Percentiles rank a stretch among this genome's conserved stretches.
These are phyloP conservation scores for Pelargonium cotyledonis DNA, from an alignment of 441 rosid genomes.

Conservation along the genomic window DNA sequence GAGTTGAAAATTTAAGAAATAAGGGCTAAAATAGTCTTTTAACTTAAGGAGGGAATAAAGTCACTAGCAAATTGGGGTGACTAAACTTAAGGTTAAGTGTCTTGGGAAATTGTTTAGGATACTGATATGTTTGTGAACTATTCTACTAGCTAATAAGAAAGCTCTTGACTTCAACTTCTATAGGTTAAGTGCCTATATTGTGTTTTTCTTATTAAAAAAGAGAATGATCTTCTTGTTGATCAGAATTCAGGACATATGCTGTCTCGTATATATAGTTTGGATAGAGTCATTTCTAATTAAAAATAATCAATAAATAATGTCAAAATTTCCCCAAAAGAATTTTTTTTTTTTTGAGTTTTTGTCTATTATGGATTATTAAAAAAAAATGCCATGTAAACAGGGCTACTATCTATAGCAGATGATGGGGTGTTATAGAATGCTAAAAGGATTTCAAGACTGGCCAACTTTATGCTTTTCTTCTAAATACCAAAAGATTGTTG, in stretches of 20 bases:
- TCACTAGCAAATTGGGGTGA: no score
- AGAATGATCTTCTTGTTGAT: neutral
- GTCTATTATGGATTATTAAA: neutral
- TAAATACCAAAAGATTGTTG: neutral
- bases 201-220: neutral
- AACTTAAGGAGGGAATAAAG: no score
- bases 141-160: no score
- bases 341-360: neutral
- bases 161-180: neutral
- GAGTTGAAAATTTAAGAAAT: no score
- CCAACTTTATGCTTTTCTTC: neutral
- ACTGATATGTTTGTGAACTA: no score
- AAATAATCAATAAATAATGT: neutral
- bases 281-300: neutral
- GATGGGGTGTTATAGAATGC: neutral
- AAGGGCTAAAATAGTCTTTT: no score
- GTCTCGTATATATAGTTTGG: neutral
- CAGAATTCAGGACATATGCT: neutral
- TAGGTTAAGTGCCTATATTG: neutral
- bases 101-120: no score
- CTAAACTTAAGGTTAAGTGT: no score
- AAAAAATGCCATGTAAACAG: neutral
- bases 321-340: neutral
- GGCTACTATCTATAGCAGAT: neutral
- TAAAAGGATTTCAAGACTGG: neutral